Base-by-base conservation (phyloP, 305 asterid species). In the Coffea humblotiana region DNA sequence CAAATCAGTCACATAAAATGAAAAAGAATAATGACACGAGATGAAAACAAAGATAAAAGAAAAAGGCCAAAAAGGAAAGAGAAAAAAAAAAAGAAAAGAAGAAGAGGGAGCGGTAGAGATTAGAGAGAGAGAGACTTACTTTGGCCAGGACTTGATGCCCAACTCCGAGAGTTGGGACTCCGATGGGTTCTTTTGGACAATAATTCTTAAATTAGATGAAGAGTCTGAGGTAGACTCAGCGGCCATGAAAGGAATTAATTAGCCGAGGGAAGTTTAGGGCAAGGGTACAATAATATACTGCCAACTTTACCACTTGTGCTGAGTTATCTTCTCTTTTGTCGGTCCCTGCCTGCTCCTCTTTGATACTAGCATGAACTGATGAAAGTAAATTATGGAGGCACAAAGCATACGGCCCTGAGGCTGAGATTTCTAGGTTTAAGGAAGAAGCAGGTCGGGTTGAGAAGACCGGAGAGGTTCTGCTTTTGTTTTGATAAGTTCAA, bases 121-220 rank as follows among this genome's bases (percentile, higher is more conserved):
- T 2, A 21, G 45, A 16, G 48, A 71, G 15, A 19, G 58, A 32
- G 47, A 35, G 67, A 63, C 88, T 89, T 89, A 94, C 98, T 92
- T 94, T 83, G 98, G 98, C 97, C 98, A 94, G 75, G 94, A 92
- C 77, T 91, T 91, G 94, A 92, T 88, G 83, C 97, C 97, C 65
- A 94, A 91, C 72, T 94, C 88, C 40, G 89, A 73, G 10, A 93
- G 97, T 63, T 90, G 96, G 29, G 97, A 84, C 61, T 91, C 85
- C 2, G 98, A 82, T 32, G 92, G 94, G 77, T 91, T 91, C 63
- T 82, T 93, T 72, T 90, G 96, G 73, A 94, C 97, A 73, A 65
- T 83, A 85, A 94, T 94, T 29, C 81, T 82, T 58, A 87, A 93
- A 80, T 82, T 90, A 82, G 91, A 71, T 5, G 93, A 72, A 49